Evolutionary conservation across 176 grass and related monocot species (phyloP), one percentile per base, ranked within the genome.

Genomic region (Carex kokanica): DNA sequence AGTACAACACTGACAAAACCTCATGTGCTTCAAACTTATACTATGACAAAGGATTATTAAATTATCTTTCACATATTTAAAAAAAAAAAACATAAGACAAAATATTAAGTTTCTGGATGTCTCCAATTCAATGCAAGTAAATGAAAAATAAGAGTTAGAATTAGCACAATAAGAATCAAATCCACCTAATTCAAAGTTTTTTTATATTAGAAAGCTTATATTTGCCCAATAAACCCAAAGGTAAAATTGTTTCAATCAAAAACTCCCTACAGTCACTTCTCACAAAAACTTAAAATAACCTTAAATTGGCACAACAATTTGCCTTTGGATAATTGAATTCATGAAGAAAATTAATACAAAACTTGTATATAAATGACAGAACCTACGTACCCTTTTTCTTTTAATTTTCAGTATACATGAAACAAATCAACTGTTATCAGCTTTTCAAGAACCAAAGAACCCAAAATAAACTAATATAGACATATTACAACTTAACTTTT

Each of bases 401-500:
- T 23, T 16, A 8, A 7, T 17, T 54, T 17, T 54, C 72, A 29
- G 72, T 17, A 75, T 55, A 31, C 13, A 54, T 1, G 5, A 29
- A 74, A 21, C 52, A 23, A 73, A 74, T 71, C 18, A 71, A 40
- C 2, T 68, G 14, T 67, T 73, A 73, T 73, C 69, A 49, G 40
- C 3, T 73, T 73, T 73, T 24, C n/a, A 24, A 23, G 38, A 49
- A 10, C 40, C 67, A 71, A 10, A 21, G 13, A 70, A 31, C 67
- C 23, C 34, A 71, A 71, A 72, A 43, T 68, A 36, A 47, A 73
- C 36, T 23, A 49, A 43, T 12, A 73, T 20, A 20, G 34, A 73
- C 10, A 47, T 23, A 73, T 6, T 14, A 53, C 72, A 54, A 27
- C 24, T 2, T 75, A 27, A 49, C 11, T 25, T 15, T 34, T 54